Percentiles rank a stretch among this genome's conserved stretches.
Evolutionary conservation across 2,329 filamentous ascomycete species (phyloP).

Genomic region (Colletotrichum eremochloae): DNA sequence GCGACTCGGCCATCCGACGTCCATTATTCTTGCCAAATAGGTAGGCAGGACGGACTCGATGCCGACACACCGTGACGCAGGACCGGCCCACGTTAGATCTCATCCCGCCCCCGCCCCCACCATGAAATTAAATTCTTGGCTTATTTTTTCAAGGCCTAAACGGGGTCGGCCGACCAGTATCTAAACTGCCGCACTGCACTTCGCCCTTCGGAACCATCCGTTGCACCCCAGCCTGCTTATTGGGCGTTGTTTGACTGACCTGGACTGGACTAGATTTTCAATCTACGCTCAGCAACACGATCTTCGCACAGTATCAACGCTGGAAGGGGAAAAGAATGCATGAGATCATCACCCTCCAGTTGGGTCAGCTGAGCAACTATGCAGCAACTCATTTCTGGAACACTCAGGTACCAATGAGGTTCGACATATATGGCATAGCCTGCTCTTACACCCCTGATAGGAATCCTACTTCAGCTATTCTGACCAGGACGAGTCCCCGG

Average conservation of each 20-base stretch:
- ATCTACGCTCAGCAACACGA: neutral
- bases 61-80: neutral
- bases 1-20: neutral
- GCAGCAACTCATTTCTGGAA: constrained; percentile 98
- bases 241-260: neutral
- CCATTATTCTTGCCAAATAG: neutral
- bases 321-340: constrained; percentile 72
- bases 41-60: constrained; percentile 2
- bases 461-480: constrained; percentile 98
- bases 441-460: constrained; percentile 58
- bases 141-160: constrained; percentile 3
- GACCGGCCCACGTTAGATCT: neutral
- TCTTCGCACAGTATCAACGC: neutral
- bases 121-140: constrained; percentile 5
- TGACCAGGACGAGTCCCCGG: constrained; percentile 72
- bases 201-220: neutral
- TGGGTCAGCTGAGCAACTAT: constrained; percentile 94
- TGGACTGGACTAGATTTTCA: neutral
- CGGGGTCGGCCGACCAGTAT: neutral
- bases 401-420: constrained; percentile 72
- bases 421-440: neutral
- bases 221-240: neutral
- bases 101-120: constrained; percentile 13
- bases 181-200: neutral
- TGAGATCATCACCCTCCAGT: constrained; percentile 93